Base-by-base conservation (phyloP, 2,329 filamentous ascomycete genomes). In the Colletotrichum siamense region DNA sequence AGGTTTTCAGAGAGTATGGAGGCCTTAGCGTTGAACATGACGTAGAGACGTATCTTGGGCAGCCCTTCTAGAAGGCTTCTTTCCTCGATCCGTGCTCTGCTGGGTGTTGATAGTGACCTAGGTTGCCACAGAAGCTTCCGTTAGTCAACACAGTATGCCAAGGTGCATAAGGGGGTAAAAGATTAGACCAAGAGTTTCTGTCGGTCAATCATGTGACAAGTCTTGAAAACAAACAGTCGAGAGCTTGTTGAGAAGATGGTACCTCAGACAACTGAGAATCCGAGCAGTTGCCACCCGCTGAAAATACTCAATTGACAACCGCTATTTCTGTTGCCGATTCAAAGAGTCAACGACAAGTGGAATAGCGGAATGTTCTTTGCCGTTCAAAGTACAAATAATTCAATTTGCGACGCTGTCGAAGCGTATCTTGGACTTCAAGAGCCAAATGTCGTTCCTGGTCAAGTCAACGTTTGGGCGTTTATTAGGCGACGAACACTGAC, bases 11-110 rank as follows among this genome's bases (percentile, higher is more conserved):
- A 52, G n/a, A 52, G n/a, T 4, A 52, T 52, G 44, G 44, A 13
- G 44, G 44, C 3, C 44, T 52, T n/a, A 52, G 44, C 44, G 44
- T 24, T 52, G n/a, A 22, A 8, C 6, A 22, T 52, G 44, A 52
- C 44, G n/a, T 52, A 52, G n/a, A 52, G 3, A 52, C 1, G 6
- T 52, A 13, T 52, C 12, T 4, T 22, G n/a, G n/a, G 44, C n/a
- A 52, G 44, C 44, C n/a, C 44, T 52, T 52, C 44, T 52, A 52
- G n/a, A 13, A 52, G 44, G 44, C n/a, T 52, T 52, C 44, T 52
- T 52, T 52, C 2, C n/a, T 52, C 44, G 12, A 52, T 22, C 44
- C 10, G 12, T 52, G 44, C 44, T 22, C n/a, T 52, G n/a, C 44
- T 22, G 10, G 12, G n/a, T n/a, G n/a, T 52, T 52, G 2, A 12